phyloP scores from a whole-genome alignment of 805 yeast species.

The Metschnikowia continentalis region DNA sequence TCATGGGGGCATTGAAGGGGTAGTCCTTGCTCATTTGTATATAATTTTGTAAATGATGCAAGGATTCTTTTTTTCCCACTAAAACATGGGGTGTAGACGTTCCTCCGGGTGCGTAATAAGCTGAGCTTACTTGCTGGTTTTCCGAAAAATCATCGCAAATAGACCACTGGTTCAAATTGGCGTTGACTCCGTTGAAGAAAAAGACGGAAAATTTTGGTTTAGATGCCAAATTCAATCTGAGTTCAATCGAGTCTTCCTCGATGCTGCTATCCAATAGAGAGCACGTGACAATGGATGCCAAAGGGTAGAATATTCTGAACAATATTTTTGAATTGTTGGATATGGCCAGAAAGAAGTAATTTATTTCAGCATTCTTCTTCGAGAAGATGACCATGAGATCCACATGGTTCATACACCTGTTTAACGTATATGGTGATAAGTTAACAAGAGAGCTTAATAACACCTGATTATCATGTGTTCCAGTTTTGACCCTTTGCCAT shows the following conservation, averaged over 20 bases:
- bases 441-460: constrained; percentile 49
- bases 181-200: constrained; percentile 53
- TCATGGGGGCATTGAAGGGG: background rate
- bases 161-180: constrained; percentile 64
- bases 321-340: constrained; percentile 63
- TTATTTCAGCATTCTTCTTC: constrained; percentile 65
- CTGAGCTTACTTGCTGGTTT: constrained; percentile 74
- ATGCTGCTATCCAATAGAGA: constrained; percentile 49
- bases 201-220: constrained; percentile 79
- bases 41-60: constrained; percentile 51
- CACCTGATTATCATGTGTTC: constrained; percentile 41
- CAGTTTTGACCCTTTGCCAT: constrained; percentile 76
- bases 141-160: constrained; percentile 82
- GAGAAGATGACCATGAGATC: constrained; percentile 70
- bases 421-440: constrained; percentile 62
- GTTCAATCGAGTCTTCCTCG: constrained; percentile 40
- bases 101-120: constrained; percentile 52
- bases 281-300: constrained; percentile 55
- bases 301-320: constrained; percentile 69
- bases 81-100: constrained; percentile 64
- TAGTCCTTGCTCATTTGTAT: constrained; percentile 31
- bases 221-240: constrained; percentile 47
- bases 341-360: constrained; percentile 74
- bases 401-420: constrained; percentile 60
- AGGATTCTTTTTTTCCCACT: constrained; percentile 50